A percentile compares a stretch with the other conserved stretches of the same genome.
These are phyloP conservation scores for Taphrina pruni DNA, from an alignment of 1,139 yeast species.

Conservation along the genomic window DNA sequence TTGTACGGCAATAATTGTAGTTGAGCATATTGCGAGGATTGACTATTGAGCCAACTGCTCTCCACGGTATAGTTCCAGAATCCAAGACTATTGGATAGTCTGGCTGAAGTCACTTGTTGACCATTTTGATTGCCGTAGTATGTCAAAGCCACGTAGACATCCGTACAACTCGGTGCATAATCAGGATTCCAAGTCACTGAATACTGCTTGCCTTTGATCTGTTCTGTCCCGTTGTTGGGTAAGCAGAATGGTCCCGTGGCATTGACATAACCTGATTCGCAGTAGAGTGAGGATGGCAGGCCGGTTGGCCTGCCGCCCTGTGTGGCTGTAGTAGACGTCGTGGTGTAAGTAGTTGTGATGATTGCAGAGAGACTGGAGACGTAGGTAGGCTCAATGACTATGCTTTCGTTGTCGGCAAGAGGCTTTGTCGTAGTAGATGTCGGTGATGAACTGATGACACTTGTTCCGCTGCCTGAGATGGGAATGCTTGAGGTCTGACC, in stretches of 20 bases:
- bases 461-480: background rate
- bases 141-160: constrained; percentile 29
- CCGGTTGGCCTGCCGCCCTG: constrained; percentile 22
- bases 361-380: constrained; percentile 21
- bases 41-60: constrained; percentile 23
- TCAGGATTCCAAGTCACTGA: constrained; percentile 29
- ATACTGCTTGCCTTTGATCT: constrained; percentile 36
- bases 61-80: constrained; percentile 39
- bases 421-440: constrained; percentile 7
- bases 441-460: background rate
- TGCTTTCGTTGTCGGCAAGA: constrained; percentile 7
- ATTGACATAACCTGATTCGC: constrained; percentile 19
- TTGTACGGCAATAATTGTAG: constrained; percentile 19
- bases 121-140: constrained; percentile 32
- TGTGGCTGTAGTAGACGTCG: constrained; percentile 14
- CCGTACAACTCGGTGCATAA: constrained; percentile 31
- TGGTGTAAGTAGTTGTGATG: constrained; percentile 19
- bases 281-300: constrained; percentile 27
- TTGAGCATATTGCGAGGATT: constrained; percentile 26
- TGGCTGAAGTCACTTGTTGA: constrained; percentile 27
- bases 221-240: constrained; percentile 36
- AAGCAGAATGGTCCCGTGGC: constrained; percentile 37
- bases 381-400: constrained; percentile 14
- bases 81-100: constrained; percentile 16
- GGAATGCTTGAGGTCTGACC: background rate